Evolutionary conservation across 2,329 filamentous ascomycete genomes (phyloP).

Genomic region (Cordyceps militaris): DNA sequence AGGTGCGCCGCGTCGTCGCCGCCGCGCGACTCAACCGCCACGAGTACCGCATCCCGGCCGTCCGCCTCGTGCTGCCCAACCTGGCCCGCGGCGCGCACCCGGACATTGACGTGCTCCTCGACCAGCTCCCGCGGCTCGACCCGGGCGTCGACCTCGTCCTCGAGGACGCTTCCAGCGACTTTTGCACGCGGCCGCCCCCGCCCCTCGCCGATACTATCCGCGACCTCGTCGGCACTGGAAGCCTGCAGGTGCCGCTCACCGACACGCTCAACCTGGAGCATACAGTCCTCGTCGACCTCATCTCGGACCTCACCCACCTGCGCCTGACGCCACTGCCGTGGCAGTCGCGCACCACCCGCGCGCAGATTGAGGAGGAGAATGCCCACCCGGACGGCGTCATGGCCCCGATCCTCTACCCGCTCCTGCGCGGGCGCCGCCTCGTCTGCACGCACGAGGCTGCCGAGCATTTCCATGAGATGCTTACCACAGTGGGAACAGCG

Average conservation of each 20-base stretch:
- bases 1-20: constrained; percentile 27
- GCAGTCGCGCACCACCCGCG: constrained; percentile 26
- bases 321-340: constrained; percentile 26
- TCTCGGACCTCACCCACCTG: constrained; percentile 34
- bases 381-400: constrained; percentile 24
- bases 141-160: constrained; percentile 27
- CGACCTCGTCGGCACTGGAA: constrained; percentile 25
- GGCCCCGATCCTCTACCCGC: constrained; percentile 29
- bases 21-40: constrained; percentile 31
- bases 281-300: constrained; percentile 33
- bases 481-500: constrained; percentile 30
- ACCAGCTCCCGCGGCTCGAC: constrained; percentile 25
- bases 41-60: constrained; percentile 30
- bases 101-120: constrained; percentile 27
- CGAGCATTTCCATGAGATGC: constrained; percentile 31
- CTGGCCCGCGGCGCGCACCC: constrained; percentile 22
- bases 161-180: constrained; percentile 23
- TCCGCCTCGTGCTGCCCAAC: constrained; percentile 30
- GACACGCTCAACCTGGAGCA: constrained; percentile 34
- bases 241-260: constrained; percentile 24
- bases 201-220: constrained; percentile 20
- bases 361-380: constrained; percentile 31
- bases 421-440: constrained; percentile 25
- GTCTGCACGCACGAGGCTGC: constrained; percentile 33
- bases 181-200: constrained; percentile 16